Percentiles rank a stretch among this genome's conserved stretches.
Evolutionary conservation across 768 basidiomycete genomes (phyloP).

Genomic region (Serpula lacrymans): DNA sequence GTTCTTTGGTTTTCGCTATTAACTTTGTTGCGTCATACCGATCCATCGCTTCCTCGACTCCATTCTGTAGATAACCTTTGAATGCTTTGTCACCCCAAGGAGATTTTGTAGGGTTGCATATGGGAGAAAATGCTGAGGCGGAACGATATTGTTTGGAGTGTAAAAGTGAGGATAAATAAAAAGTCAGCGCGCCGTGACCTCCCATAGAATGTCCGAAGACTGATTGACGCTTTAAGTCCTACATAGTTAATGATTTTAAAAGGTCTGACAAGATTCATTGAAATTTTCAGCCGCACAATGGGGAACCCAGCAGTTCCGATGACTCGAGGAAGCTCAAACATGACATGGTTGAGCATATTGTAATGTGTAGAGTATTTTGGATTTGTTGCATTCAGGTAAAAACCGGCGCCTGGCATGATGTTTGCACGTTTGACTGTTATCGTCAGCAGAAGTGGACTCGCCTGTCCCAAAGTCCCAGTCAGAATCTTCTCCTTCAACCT

Average conservation of each 20-base stretch:
- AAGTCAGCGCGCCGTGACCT: conserved; percentile 89
- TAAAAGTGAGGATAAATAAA: conserved; percentile 72
- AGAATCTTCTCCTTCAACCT: conserved; percentile 73
- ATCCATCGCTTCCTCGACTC: conserved; percentile 68
- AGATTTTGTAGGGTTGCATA: conserved; percentile 80
- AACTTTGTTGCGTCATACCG: conserved; percentile 86
- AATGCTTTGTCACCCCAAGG: conserved; percentile 96
- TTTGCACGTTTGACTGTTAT: too few relatives aligned
- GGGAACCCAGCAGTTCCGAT: conserved; percentile 72
- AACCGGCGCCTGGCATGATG: conserved; percentile 64
- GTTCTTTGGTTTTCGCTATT: conserved; percentile 56
- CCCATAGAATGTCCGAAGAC: conserved; percentile 98
- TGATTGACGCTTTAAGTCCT: conserved; percentile 83
- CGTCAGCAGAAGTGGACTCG: conserved; percentile 10
- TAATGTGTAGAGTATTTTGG: conserved; percentile 71
- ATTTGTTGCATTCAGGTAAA: conserved; percentile 90
- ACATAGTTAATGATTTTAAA: background rate
- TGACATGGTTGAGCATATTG: conserved; percentile 86
- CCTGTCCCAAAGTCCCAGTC: conserved; percentile 93
- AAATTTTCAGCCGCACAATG: conserved; percentile 50
- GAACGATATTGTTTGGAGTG: conserved; percentile 72
- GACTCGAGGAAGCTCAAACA: conserved; percentile 78
- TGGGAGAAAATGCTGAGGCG: conserved; percentile 84
- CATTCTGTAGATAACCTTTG: conserved; percentile 74
- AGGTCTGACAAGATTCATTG: background rate